Percentiles rank a stretch among this genome's conserved stretches.
phyloP scores from a whole-genome alignment of 2,329 filamentous ascomycete genomes.

The Trichoderma brevicompactum region DNA sequence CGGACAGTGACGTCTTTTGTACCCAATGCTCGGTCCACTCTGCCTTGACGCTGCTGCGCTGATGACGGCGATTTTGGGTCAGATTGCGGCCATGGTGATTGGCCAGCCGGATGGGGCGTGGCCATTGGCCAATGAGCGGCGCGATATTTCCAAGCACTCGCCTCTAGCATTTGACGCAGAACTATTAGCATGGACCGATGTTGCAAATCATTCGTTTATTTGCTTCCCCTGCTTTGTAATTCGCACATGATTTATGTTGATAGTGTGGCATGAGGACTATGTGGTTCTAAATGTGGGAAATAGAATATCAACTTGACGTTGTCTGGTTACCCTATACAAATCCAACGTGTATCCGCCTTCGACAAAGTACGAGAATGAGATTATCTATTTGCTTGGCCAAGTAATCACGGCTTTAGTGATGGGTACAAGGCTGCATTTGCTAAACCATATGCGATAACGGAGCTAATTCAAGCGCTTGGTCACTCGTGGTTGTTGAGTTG shows the following conservation, averaged over 20 bases:
- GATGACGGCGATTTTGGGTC: conserved; percentile 20
- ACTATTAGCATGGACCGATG: conserved; percentile 4
- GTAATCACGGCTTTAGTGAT: too few species aligned
- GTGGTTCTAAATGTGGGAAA: too few species aligned
- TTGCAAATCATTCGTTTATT: conserved; percentile 3
- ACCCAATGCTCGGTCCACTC: conserved; percentile 19
- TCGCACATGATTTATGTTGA: neutral
- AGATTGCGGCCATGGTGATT: conserved; percentile 27
- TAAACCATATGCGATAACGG: too few species aligned
- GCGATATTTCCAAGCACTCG: conserved; percentile 31
- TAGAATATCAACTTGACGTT: too few species aligned
- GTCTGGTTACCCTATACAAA: too few species aligned
- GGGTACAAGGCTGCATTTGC: too few species aligned
- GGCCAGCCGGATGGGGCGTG: neutral
- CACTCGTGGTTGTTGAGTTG: too few species aligned
- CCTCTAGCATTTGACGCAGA: neutral
- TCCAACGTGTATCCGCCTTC: too few species aligned
- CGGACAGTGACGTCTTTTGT: conserved; percentile 31
- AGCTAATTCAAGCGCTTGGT: too few species aligned
- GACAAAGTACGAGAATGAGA: too few species aligned
- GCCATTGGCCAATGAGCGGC: conserved; percentile 27
- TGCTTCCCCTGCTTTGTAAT: neutral
- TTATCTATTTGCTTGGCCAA: too few species aligned
- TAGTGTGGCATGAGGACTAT: neutral
- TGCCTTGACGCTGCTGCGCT: neutral